A percentile compares a stretch with the other conserved stretches of the same genome.
Conservation (phyloP, 164 flowering plant species). For the Chimonanthus salicifolius region DNA sequence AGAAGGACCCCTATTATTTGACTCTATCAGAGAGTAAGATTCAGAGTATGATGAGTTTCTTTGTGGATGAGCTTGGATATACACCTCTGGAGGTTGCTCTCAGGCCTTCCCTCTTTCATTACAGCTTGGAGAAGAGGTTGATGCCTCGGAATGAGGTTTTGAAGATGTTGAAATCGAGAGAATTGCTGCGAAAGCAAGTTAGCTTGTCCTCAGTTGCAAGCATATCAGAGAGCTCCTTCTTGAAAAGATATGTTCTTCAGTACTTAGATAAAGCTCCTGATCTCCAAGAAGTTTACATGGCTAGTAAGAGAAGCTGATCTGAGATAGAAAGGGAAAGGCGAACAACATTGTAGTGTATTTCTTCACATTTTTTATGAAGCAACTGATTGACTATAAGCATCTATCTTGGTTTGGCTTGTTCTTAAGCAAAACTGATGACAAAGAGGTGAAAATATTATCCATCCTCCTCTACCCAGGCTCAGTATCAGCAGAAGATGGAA, state of each 20-base stretch:
- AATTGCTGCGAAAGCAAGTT: neutral
- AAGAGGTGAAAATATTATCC: no score
- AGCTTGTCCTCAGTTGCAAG: neutral
- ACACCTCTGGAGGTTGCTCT: neutral
- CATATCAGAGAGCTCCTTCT: slow-evolving; percentile 1
- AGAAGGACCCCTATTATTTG: slow-evolving; percentile 6
- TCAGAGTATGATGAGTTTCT: neutral
- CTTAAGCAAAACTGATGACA: no score
- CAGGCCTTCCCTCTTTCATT: neutral
- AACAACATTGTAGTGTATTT: no score
- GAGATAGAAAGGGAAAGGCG: no score
- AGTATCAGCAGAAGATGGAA: no score
- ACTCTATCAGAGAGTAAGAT: slow-evolving; percentile 7
- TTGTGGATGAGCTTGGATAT: slow-evolving; percentile 4
- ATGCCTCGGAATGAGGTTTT: slow-evolving; percentile 9
- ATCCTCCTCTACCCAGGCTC: no score
- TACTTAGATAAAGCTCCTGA: slow-evolving; percentile 9
- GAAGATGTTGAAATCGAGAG: slow-evolving; percentile 6
- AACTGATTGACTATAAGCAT: no score
- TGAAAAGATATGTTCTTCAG: slow-evolving; percentile 2
- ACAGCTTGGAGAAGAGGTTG: slow-evolving; percentile 13
- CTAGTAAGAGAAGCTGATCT: no score
- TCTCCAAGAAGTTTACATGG: slow-evolving; percentile 2
- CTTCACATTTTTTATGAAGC: no score
- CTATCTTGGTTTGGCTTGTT: no score